phyloP scores from a whole-genome alignment of 495 filamentous ascomycete genomes.

The Trichoderma asperelloides region DNA sequence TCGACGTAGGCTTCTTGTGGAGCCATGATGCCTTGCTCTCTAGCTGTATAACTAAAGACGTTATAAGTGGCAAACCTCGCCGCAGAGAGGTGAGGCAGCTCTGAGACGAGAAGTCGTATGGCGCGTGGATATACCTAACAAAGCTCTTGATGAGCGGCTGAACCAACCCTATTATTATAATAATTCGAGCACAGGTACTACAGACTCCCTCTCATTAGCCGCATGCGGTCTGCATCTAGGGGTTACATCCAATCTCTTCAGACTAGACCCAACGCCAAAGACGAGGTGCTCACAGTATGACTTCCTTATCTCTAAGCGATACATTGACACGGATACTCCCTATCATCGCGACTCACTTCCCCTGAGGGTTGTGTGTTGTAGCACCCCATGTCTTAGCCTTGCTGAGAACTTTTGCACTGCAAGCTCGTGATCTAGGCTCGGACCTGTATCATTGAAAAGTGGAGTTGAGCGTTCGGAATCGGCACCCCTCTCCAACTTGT shows the following conservation, averaged over 20 bases:
- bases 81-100: neutral
- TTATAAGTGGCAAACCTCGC: neutral
- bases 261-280: neutral
- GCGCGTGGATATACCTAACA: neutral
- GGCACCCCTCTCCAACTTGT: too few relatives aligned
- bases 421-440: neutral
- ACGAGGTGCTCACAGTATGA: too few relatives aligned
- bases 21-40: neutral
- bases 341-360: neutral
- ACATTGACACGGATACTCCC: neutral
- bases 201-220: too few relatives aligned
- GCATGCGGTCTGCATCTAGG: neutral
- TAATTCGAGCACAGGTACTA: neutral
- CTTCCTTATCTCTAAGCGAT: neutral
- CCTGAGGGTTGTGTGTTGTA: neutral
- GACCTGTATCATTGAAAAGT: neutral
- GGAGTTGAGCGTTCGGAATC: neutral
- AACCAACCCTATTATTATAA: neutral
- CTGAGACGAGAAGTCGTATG: neutral
- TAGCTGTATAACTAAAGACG: neutral
- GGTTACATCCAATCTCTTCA: neutral
- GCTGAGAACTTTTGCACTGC: neutral
- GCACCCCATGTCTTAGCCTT: neutral
- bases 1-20: neutral
- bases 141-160: neutral